Evolutionary conservation across 768 basidiomycete species (phyloP).

Genomic region (Phanerochaete sordida): DNA sequence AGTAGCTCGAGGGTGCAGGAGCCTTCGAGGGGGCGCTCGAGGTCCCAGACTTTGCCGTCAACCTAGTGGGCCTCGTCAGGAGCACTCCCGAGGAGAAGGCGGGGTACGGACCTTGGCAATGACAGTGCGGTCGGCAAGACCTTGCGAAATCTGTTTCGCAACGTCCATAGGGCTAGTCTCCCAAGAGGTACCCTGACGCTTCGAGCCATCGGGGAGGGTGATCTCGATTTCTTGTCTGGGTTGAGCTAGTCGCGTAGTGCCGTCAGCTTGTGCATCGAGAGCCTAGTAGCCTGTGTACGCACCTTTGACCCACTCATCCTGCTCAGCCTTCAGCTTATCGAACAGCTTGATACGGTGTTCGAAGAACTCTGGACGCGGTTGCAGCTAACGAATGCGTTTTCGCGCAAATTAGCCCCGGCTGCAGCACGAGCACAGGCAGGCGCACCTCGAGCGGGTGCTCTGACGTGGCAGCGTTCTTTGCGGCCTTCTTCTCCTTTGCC

Average conservation of each 20-base stretch:
- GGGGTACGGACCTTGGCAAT: constrained; percentile 77
- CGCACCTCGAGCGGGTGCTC: constrained; percentile 65
- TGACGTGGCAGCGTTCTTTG: constrained; percentile 29
- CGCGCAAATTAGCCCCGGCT: not conserved
- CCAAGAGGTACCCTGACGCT: constrained; percentile 85
- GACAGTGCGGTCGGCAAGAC: constrained; percentile 83
- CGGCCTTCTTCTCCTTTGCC: constrained; percentile 45
- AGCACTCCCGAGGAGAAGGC: too few relatives aligned
- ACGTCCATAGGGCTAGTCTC: constrained; percentile 92
- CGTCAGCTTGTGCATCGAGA: not conserved
- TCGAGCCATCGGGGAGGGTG: constrained; percentile 83
- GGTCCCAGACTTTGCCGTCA: constrained; percentile 86
- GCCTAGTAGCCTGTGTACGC: constrained; percentile 14
- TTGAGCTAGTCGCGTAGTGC: constrained; percentile 46
- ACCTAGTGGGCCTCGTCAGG: constrained; percentile 45
- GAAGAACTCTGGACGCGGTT: constrained; percentile 84
- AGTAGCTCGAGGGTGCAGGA: constrained; percentile 79
- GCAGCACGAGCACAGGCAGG: not conserved
- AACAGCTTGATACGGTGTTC: constrained; percentile 89
- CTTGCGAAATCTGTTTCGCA: constrained; percentile 84
- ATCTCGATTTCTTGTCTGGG: constrained; percentile 80
- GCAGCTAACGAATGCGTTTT: constrained; percentile 43
- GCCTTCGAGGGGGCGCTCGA: constrained; percentile 90
- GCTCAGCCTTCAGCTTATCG: constrained; percentile 78
- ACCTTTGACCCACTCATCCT: constrained; percentile 82